Conservation (phyloP, 2,329 filamentous ascomycete species). For the Massarina eburnea region DNA sequence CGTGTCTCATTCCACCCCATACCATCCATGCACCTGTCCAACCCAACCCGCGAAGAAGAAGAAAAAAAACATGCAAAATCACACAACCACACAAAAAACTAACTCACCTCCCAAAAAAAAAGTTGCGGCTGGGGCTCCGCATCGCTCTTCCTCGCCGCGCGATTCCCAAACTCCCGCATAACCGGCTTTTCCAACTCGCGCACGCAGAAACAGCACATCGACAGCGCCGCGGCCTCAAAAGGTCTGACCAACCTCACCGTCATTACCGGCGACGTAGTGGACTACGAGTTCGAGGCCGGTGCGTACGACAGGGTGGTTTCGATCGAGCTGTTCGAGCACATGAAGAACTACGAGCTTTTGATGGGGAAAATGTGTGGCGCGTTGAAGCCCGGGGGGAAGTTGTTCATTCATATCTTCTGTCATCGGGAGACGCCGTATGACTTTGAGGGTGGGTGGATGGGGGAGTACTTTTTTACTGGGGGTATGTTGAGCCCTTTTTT, state of each 20-base stretch:
- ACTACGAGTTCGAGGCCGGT: constrained; percentile 62
- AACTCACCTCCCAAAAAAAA: constrained; percentile 6
- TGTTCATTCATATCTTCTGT: constrained; percentile 70
- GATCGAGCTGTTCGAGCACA: constrained; percentile 74
- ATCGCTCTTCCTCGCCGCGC: constrained; percentile 65
- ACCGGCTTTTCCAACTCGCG: constrained; percentile 70
- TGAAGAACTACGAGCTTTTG: constrained; percentile 73
- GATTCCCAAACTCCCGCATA: constrained; percentile 62
- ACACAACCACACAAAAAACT: background rate
- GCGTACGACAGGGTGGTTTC: constrained; percentile 67
- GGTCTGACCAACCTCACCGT: constrained; percentile 63
- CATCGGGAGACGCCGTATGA: constrained; percentile 69
- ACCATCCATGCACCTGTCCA: too few species aligned
- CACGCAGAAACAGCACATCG: constrained; percentile 69
- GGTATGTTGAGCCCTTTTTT: constrained; percentile 51
- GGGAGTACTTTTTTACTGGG: constrained; percentile 71
- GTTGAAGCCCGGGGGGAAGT: constrained; percentile 64
- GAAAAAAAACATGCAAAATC: background rate
- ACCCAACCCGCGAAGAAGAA: too few species aligned
- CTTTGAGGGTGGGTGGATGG: constrained; percentile 74
- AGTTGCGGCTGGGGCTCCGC: constrained; percentile 71
- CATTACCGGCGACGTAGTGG: constrained; percentile 67
- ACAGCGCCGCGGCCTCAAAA: constrained; percentile 58
- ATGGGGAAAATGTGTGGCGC: constrained; percentile 64
- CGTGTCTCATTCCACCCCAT: too few species aligned